A percentile compares a stretch with the other conserved stretches of the same genome.
Conservation (phyloP, 805 yeast genomes). For the Metschnikowia similis region DNA sequence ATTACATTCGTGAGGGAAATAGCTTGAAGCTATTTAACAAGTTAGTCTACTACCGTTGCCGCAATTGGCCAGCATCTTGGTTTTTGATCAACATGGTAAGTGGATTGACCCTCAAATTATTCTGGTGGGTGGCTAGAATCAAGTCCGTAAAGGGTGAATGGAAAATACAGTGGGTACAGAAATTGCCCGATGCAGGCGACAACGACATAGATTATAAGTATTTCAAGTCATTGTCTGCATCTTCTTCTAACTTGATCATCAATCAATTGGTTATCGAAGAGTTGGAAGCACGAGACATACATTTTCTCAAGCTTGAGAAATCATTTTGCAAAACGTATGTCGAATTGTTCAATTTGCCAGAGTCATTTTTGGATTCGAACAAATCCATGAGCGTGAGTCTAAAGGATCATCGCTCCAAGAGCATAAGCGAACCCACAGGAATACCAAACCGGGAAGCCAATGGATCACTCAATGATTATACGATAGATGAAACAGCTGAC, state of each 20-base stretch:
- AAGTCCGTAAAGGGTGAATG: constrained; percentile 50
- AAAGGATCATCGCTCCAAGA: not conserved
- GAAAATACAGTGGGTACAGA: constrained; percentile 50
- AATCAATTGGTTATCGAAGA: constrained; percentile 53
- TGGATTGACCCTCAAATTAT: constrained; percentile 33
- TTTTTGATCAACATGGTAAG: constrained; percentile 41
- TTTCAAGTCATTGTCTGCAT: constrained; percentile 36
- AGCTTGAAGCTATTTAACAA: constrained; percentile 13
- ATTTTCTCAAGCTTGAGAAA: constrained; percentile 20
- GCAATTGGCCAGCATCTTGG: constrained; percentile 58
- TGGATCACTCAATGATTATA: not conserved
- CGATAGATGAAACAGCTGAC: not conserved
- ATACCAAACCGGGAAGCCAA: too few species aligned
- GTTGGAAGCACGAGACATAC: constrained; percentile 36
- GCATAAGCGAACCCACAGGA: not conserved
- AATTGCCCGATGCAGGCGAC: constrained; percentile 16
- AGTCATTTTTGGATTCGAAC: constrained; percentile 1
- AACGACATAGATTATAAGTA: constrained; percentile 27
- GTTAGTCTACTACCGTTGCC: constrained; percentile 42
- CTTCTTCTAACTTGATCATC: constrained; percentile 45
- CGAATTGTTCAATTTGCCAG: constrained; percentile 1
- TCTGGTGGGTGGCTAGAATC: constrained; percentile 53
- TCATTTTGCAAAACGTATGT: not conserved
- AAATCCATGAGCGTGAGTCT: constrained; percentile 1
- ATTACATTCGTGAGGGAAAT: constrained; percentile 24